phyloP scores from a whole-genome alignment of 768 basidiomycete species.

The Obba rivulosa region DNA sequence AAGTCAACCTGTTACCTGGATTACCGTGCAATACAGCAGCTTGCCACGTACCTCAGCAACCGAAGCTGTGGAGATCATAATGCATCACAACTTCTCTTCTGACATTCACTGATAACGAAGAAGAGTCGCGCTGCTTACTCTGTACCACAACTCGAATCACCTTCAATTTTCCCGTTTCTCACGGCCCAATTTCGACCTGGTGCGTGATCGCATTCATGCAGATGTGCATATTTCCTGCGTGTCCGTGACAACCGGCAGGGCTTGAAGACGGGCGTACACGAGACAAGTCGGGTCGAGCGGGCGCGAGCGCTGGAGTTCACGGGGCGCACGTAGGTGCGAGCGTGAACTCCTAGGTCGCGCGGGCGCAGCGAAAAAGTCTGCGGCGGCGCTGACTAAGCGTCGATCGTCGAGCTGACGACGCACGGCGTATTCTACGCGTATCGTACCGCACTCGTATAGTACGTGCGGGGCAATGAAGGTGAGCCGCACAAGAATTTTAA shows the following conservation, averaged over 20 bases:
- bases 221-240: slow-evolving; percentile 9
- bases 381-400: too few relatives aligned
- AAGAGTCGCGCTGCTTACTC: background rate
- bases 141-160: slow-evolving; percentile 11
- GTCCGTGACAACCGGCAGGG: background rate
- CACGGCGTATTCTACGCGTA: too few relatives aligned
- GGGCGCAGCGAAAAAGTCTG: too few relatives aligned
- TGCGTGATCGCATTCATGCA: slow-evolving; percentile 16
- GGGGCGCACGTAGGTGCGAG: too few relatives aligned
- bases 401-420: too few relatives aligned
- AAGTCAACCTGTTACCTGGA: slow-evolving; percentile 21
- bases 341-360: too few relatives aligned
- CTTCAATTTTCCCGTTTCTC: background rate
- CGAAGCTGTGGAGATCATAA: slow-evolving; percentile 33
- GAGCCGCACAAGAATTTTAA: too few relatives aligned
- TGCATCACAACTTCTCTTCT: slow-evolving; percentile 21
- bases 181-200: slow-evolving; percentile 8
- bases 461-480: too few relatives aligned
- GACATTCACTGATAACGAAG: slow-evolving; percentile 4
- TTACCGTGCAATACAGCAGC: background rate
- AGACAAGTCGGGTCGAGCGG: background rate
- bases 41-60: slow-evolving; percentile 23
- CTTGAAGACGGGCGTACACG: too few relatives aligned
- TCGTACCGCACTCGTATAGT: too few relatives aligned
- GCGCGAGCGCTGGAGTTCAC: background rate